Conservation (phyloP, 2,329 filamentous ascomycete species). For the Arthrobotrys conoides region DNA sequence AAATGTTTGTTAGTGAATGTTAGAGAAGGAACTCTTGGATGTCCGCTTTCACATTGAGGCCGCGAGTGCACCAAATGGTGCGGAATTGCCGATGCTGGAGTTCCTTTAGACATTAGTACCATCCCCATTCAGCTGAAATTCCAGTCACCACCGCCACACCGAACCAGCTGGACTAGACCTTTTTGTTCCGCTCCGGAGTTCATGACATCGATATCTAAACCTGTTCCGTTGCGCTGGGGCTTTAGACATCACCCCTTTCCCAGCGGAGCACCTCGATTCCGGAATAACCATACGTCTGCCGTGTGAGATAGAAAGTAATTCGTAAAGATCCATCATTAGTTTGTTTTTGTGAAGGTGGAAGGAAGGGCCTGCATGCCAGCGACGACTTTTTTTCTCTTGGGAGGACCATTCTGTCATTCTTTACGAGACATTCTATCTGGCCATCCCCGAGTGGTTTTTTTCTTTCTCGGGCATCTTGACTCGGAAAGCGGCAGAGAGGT, state of each 20-base stretch:
- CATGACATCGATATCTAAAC: constrained; percentile 43
- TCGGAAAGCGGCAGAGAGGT: constrained; percentile 54
- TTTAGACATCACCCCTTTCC: constrained; percentile 35
- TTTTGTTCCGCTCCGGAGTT: constrained; percentile 36
- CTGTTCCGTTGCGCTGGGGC: constrained; percentile 45
- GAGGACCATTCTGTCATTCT: constrained; percentile 42
- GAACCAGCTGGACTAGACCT: constrained; percentile 32
- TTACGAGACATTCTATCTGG: constrained; percentile 56
- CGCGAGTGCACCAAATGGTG: constrained; percentile 33
- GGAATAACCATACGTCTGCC: constrained; percentile 14
- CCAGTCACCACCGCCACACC: constrained; percentile 56
- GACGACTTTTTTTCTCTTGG: constrained; percentile 20
- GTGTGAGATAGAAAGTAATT: constrained; percentile 22
- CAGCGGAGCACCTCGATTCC: constrained; percentile 15
- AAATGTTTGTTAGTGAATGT: constrained; percentile 30
- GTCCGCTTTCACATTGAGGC: constrained; percentile 47
- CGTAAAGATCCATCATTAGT: constrained; percentile 5
- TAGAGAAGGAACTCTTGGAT: constrained; percentile 29
- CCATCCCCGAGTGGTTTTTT: constrained; percentile 25
- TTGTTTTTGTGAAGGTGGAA: not conserved
- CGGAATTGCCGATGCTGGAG: constrained; percentile 57
- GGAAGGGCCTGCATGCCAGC: constrained; percentile 19
- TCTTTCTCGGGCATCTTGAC: constrained; percentile 14
- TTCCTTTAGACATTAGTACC: constrained; percentile 36
- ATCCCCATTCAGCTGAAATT: constrained; percentile 60